Evolutionary conservation across 1,139 yeast species (phyloP).

Genomic region (Pichia sp.): DNA sequence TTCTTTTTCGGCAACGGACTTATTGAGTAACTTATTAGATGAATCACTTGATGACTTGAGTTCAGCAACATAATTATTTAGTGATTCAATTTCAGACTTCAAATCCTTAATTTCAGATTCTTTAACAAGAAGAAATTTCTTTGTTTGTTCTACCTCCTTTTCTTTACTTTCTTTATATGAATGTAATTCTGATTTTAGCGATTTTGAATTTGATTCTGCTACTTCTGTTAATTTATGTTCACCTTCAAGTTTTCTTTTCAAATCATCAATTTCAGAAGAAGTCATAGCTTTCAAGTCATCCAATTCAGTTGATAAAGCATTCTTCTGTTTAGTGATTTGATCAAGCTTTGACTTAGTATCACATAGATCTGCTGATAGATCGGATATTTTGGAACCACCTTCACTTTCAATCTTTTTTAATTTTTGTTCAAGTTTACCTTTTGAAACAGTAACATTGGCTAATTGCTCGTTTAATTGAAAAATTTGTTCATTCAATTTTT

Average conservation of each 20-base stretch:
- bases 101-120: neutral
- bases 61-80: neutral
- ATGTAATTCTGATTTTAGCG: neutral
- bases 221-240: slow-evolving; percentile 1
- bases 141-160: neutral
- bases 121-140: neutral
- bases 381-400: neutral
- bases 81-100: neutral
- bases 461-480: neutral
- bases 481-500: neutral
- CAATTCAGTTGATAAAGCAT: neutral
- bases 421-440: neutral
- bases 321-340: neutral
- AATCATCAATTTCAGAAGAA: neutral
- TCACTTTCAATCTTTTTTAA: neutral
- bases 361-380: neutral
- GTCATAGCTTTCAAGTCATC: neutral
- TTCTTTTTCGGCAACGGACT: neutral
- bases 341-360: neutral
- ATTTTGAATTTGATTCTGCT: neutral
- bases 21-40: neutral
- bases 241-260: slow-evolving; percentile 3
- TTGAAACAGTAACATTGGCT: neutral
- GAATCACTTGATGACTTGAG: neutral
- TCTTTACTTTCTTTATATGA: neutral